A percentile compares a stretch with the other conserved stretches of the same genome.
Evolutionary conservation across 371 early-diverging fungal species (phyloP).

Genomic region (Capillidium rhysosporum): DNA sequence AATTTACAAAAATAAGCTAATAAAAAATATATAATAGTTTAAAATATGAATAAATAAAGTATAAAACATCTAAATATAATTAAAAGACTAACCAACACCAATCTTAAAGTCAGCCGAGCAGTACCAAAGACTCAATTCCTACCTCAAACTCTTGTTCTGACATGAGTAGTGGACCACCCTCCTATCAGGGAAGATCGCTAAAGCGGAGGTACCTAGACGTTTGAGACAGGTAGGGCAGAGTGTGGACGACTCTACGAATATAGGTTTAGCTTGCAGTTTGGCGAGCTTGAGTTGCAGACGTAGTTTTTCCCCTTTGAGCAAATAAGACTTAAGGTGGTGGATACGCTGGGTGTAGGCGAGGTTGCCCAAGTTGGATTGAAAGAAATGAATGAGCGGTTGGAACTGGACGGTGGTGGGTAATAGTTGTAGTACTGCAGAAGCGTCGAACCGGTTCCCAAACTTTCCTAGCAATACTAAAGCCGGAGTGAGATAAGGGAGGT

Average conservation of each 20-base stretch:
- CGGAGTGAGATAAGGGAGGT: not conserved
- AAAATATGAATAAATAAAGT: too few species aligned
- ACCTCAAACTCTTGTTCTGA: constrained; percentile 18
- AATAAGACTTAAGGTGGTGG: not conserved
- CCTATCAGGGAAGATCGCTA: constrained; percentile 54
- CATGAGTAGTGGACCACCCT: constrained; percentile 60
- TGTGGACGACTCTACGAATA: constrained; percentile 42
- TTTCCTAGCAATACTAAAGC: not conserved
- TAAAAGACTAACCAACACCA: too few species aligned
- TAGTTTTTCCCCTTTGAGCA: not conserved
- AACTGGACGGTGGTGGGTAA: not conserved
- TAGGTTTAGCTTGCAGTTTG: not conserved
- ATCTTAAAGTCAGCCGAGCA: too few species aligned
- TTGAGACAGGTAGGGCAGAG: constrained; percentile 67
- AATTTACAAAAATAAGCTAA: too few species aligned
- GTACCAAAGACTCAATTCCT: not conserved
- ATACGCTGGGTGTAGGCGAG: not conserved
- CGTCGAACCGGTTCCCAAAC: not conserved
- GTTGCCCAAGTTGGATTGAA: not conserved
- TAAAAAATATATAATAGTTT: too few species aligned
- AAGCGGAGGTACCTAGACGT: constrained; percentile 56
- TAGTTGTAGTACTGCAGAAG: not conserved
- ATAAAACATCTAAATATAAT: too few species aligned
- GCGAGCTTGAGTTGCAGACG: not conserved
- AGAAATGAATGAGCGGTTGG: not conserved